phyloP scores from a whole-genome alignment of 2,329 filamentous ascomycete genomes.

The Aspergillus sp. region DNA sequence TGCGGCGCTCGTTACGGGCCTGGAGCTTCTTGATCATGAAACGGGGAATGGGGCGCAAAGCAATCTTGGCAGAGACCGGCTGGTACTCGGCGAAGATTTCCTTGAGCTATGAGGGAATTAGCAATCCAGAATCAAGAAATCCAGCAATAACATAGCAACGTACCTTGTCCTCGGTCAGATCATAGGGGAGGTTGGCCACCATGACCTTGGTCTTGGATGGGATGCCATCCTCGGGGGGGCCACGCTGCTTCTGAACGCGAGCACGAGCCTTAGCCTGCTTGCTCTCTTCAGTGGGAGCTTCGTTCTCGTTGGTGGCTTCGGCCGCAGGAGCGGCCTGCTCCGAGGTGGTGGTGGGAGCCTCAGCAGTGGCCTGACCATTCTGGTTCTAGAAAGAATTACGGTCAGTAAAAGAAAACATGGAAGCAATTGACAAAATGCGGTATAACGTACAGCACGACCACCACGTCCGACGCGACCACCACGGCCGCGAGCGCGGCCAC shows the following conservation, averaged over 20 bases:
- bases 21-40: constrained; percentile 99
- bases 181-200: constrained; percentile 98
- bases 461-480: constrained; percentile 66
- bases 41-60: constrained; percentile 93
- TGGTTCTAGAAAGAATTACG: constrained; percentile 8
- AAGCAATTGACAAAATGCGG: neutral
- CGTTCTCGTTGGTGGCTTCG: constrained; percentile 51
- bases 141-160: constrained; percentile 17
- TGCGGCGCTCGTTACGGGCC: constrained; percentile 94
- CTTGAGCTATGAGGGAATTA: constrained; percentile 66
- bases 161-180: constrained; percentile 96
- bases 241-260: constrained; percentile 69
- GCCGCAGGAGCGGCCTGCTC: constrained; percentile 41
- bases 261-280: constrained; percentile 40
- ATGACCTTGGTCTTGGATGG: constrained; percentile 99
- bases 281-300: constrained; percentile 36
- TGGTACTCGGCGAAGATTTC: constrained; percentile 93
- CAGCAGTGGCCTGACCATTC: constrained; percentile 22
- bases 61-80: constrained; percentile 94
- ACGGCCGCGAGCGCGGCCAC: constrained; percentile 61
- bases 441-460: constrained; percentile 49
- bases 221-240: constrained; percentile 93
- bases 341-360: constrained; percentile 14
- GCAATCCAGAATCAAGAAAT: constrained; percentile 8
- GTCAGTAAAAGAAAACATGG: neutral